Base-by-base conservation (phyloP, 805 yeast species). In the Candida rishiriensis region DNA sequence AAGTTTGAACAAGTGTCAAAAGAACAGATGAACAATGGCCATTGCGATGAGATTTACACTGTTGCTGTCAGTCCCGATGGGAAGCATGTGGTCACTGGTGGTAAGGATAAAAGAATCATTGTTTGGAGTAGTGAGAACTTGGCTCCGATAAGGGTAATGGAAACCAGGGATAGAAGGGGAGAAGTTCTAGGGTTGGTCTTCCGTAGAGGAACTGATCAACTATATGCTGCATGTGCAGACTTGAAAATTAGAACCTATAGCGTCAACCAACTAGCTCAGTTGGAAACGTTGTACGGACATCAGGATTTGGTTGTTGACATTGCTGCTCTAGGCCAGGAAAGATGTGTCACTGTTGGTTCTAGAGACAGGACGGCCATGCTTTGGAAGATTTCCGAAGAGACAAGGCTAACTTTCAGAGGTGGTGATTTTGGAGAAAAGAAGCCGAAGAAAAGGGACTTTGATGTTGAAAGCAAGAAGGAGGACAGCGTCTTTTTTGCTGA, bases 371-470 rank as follows among this genome's bases (percentile, higher is more conserved):
- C 97, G 5, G 97, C 91, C 10, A 85, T 95, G 83, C 71, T 87
- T 56, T 93, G 99, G 99, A 93, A 93, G 63, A 88, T 93, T 52
- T 80, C 96, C 21, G 99, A 93, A 57, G 99, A 93, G 67, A 81
- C 95, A 1, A 79, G 97, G 60, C 76, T 93, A 56, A 89, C 97
- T 0, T 91, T 91, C 64, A 78, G 96, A 60, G 96, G 96, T 49
- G 96, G 95, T 46, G 96, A 88, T 57, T 66, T 64, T 2, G 70
- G 64, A 39, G 78, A 68, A 54, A 60, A 50, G 42, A 55, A 46
- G 38, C 44, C 33, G 2, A 71, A 64, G 63, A 63, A 59, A 50
- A 55, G 15, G 57, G 56, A 64, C n/a, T 45, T 42, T 13, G 51
- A 51, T 29, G 30, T 7, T 9, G 21, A 39, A 9, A 21, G 7